Conservation (phyloP, 768 basidiomycete genomes). For the Psilocybe sp. region DNA sequence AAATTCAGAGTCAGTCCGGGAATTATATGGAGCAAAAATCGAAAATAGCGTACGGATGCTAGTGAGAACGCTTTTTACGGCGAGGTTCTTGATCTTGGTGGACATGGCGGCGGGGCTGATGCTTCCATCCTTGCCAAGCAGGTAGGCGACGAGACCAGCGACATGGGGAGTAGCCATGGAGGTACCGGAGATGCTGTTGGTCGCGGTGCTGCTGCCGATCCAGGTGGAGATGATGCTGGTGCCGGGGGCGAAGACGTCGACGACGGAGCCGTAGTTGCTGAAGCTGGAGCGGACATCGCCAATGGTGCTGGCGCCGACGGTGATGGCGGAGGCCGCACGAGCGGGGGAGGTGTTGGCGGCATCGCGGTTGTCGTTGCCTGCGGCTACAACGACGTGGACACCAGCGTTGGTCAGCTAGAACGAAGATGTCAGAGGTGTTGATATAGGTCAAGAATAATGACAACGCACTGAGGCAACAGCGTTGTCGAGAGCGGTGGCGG, state of each 20-base stretch:
- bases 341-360: constrained; percentile 33
- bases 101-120: constrained; percentile 26
- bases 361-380: constrained; percentile 32
- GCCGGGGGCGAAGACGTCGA: constrained; percentile 42
- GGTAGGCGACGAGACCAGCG: constrained; percentile 37
- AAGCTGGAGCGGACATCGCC: constrained; percentile 29
- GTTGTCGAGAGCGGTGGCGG: constrained; percentile 25
- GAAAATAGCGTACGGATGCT: constrained; percentile 22
- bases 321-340: constrained; percentile 30
- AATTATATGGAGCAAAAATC: constrained; percentile 6
- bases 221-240: constrained; percentile 27
- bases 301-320: constrained; percentile 38
- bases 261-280: constrained; percentile 41
- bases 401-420: constrained; percentile 25
- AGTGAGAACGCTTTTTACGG: constrained; percentile 23
- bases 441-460: neutral
- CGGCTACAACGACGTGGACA: constrained; percentile 28
- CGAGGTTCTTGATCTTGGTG: constrained; percentile 20
- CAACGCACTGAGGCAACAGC: constrained; percentile 24
- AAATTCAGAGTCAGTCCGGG: neutral
- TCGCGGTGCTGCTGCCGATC: constrained; percentile 23
- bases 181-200: constrained; percentile 25
- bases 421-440: neutral
- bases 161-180: constrained; percentile 38
- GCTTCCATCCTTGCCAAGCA: constrained; percentile 29